A percentile compares a stretch with the other conserved stretches of the same genome.
These are phyloP conservation scores for Porcisia hertigi DNA, from an alignment of 208 protist species.

Conservation along the genomic window DNA sequence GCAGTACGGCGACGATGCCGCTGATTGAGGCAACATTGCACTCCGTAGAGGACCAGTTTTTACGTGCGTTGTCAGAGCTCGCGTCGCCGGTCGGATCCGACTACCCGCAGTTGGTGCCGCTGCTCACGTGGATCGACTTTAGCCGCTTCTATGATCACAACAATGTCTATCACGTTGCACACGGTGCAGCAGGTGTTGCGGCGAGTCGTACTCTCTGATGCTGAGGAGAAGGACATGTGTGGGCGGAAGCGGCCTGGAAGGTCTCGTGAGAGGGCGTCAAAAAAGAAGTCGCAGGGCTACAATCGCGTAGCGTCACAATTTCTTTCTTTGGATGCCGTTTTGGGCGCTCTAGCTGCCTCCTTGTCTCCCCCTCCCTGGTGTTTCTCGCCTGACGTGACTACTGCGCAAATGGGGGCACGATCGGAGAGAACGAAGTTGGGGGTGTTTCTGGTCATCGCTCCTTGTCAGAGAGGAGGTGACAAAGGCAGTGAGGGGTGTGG, in stretches of 20 bases:
- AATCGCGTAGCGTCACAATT: background rate
- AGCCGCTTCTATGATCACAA: slow-evolving; percentile 83
- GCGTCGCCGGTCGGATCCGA: slow-evolving; percentile 74
- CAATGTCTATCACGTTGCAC: slow-evolving; percentile 84
- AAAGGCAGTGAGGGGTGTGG: too few relatives aligned
- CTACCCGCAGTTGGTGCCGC: slow-evolving; percentile 81
- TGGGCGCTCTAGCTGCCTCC: background rate
- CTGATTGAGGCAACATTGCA: slow-evolving; percentile 63
- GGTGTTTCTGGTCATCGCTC: background rate
- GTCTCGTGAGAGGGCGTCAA: slow-evolving; percentile 1
- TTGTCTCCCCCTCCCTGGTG: background rate
- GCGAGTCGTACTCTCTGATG: background rate
- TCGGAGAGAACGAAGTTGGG: background rate
- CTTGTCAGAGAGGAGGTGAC: background rate
- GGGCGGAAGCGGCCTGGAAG: background rate
- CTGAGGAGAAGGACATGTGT: background rate
- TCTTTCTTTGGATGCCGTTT: background rate
- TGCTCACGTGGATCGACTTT: slow-evolving; percentile 88
- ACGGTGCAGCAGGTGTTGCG: slow-evolving; percentile 26
- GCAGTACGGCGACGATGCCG: slow-evolving; percentile 49
- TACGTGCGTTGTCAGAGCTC: slow-evolving; percentile 75
- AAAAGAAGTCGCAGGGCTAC: background rate
- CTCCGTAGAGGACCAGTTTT: slow-evolving; percentile 61
- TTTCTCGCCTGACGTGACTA: background rate
- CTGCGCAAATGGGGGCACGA: background rate